Conservation (phyloP, 805 yeast species). For the Yamadazyma scolyti region DNA sequence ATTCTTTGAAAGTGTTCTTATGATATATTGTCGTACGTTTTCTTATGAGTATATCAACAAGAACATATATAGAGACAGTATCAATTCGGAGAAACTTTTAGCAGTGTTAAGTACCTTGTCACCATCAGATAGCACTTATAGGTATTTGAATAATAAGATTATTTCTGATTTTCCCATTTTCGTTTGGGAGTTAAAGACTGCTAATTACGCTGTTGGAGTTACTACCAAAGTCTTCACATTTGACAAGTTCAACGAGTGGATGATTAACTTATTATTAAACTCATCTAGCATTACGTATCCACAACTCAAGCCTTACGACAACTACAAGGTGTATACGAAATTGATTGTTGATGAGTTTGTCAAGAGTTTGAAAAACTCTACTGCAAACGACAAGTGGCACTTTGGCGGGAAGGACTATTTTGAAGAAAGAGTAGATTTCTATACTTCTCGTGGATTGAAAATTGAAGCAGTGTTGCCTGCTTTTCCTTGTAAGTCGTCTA, state of each 20-base stretch:
- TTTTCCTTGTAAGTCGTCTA: constrained; percentile 64
- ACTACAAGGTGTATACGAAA: constrained; percentile 6
- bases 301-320: constrained; percentile 1
- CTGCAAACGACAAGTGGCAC: constrained; percentile 48
- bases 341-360: constrained; percentile 41
- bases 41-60: constrained; percentile 2
- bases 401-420: constrained; percentile 43
- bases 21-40: constrained; percentile 8
- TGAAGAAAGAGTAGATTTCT: constrained; percentile 39
- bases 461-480: constrained; percentile 62
- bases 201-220: constrained; percentile 21
- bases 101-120: too few relatives aligned
- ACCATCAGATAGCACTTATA: not conserved
- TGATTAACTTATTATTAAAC: constrained; percentile 21
- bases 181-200: constrained; percentile 19
- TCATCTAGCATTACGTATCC: constrained; percentile 16
- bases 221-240: constrained; percentile 21
- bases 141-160: not conserved
- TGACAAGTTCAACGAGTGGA: constrained; percentile 29
- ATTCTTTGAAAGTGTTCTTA: constrained; percentile 8
- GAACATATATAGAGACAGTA: constrained; percentile 5
- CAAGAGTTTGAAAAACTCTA: constrained; percentile 44
- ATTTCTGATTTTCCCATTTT: constrained; percentile 2
- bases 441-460: constrained; percentile 44
- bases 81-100: constrained; percentile 2